Evolutionary conservation across 2,329 filamentous ascomycete genomes (phyloP).

Genomic region (Mycosphaerella arachidis): DNA sequence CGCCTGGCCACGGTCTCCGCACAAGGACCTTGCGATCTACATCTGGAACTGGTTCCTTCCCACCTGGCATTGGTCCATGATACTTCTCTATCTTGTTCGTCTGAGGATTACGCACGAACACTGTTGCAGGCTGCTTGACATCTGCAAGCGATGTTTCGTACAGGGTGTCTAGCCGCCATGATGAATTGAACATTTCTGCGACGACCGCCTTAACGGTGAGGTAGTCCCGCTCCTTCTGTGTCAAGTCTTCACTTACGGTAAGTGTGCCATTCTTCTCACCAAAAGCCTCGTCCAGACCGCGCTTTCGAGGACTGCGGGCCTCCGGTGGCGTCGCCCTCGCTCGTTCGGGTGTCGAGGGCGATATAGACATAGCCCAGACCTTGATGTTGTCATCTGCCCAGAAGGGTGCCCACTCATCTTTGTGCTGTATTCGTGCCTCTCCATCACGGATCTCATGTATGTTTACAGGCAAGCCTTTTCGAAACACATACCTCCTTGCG

Average conservation of each 20-base stretch:
- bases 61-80: slow-evolving; percentile 60
- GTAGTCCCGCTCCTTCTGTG: slow-evolving; percentile 34
- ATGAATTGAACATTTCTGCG: slow-evolving; percentile 73
- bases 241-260: slow-evolving; percentile 41
- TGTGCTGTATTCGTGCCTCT: slow-evolving; percentile 33
- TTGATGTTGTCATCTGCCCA: slow-evolving; percentile 72
- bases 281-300: slow-evolving; percentile 34
- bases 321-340: slow-evolving; percentile 4
- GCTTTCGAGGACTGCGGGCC: slow-evolving; percentile 30
- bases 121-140: slow-evolving; percentile 62
- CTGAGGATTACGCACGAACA: slow-evolving; percentile 62
- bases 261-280: slow-evolving; percentile 27
- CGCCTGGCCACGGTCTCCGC: slow-evolving; percentile 73
- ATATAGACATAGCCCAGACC: slow-evolving; percentile 75
- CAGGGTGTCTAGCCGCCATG: slow-evolving; percentile 68
- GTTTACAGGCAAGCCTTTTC: slow-evolving; percentile 71
- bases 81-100: slow-evolving; percentile 66
- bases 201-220: slow-evolving; percentile 56
- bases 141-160: slow-evolving; percentile 61
- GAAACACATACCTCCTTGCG: slow-evolving; percentile 76
- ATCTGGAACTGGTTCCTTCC: slow-evolving; percentile 38
- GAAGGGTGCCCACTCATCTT: slow-evolving; percentile 50
- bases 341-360: slow-evolving; percentile 21
- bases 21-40: slow-evolving; percentile 68
- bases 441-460: slow-evolving; percentile 58